A percentile compares a stretch with the other conserved stretches of the same genome.
Evolutionary conservation across 106 monocot genomes (phyloP).

Genomic region (Acanthochlamys bracteata): DNA sequence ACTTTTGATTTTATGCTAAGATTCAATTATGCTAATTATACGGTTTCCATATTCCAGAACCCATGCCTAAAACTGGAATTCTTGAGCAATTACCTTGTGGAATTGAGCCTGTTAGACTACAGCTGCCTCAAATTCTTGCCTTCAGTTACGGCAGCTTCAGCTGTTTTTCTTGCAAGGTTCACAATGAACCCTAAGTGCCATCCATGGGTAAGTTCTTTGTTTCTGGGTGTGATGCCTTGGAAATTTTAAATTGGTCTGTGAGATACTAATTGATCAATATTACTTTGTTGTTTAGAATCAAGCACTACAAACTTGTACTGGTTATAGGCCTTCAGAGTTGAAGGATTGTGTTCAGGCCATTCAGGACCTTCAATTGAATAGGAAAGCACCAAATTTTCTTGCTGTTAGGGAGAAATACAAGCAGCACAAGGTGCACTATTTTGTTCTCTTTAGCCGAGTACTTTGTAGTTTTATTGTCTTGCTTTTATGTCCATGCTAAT

Average conservation of each 20-base stretch:
- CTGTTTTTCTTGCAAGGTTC: slow-evolving; percentile 58
- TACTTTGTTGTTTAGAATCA: background rate
- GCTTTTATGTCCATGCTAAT: background rate
- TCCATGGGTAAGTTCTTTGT: slow-evolving; percentile 46
- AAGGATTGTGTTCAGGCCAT: slow-evolving; percentile 42
- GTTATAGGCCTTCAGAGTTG: slow-evolving; percentile 42
- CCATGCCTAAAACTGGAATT: slow-evolving; percentile 38
- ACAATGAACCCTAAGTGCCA: slow-evolving; percentile 27
- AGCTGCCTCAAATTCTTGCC: slow-evolving; percentile 42
- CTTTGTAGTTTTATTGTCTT: background rate
- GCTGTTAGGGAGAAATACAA: slow-evolving; percentile 68
- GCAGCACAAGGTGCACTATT: slow-evolving; percentile 27
- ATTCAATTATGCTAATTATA: background rate
- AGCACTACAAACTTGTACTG: slow-evolving; percentile 22
- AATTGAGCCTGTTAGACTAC: slow-evolving; percentile 58
- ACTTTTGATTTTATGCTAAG: background rate
- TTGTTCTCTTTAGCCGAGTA: too few relatives aligned
- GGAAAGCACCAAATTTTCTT: slow-evolving; percentile 19
- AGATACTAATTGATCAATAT: background rate
- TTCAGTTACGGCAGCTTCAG: slow-evolving; percentile 53
- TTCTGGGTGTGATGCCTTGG: background rate
- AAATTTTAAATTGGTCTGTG: background rate
- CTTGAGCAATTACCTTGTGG: slow-evolving; percentile 52
- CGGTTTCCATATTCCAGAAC: slow-evolving; percentile 13
- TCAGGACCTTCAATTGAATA: slow-evolving; percentile 47